Conservation (phyloP, 2,329 filamentous ascomycete genomes). For the Trichoderma pleuroti region DNA sequence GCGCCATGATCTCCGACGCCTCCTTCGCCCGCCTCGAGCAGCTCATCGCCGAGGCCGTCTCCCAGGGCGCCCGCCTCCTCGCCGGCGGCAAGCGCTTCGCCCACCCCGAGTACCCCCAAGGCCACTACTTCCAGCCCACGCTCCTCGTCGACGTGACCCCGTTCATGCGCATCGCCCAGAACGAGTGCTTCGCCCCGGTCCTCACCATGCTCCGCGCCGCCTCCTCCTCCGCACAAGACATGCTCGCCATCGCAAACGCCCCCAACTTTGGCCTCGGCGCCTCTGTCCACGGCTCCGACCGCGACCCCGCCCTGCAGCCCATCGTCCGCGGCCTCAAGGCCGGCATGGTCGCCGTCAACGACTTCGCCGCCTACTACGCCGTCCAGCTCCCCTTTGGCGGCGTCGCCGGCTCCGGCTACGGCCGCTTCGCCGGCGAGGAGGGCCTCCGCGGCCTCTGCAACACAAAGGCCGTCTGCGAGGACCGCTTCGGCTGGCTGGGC, state of each 20-base stretch:
- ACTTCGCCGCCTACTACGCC: slow-evolving; percentile 91
- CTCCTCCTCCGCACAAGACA: slow-evolving; percentile 55
- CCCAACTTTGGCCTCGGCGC: slow-evolving; percentile 83
- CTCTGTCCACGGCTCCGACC: slow-evolving; percentile 75
- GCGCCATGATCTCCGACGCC: slow-evolving; percentile 80
- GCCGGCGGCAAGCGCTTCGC: slow-evolving; percentile 69
- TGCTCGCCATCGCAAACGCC: slow-evolving; percentile 77
- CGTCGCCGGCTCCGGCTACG: slow-evolving; percentile 84
- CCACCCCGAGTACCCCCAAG: slow-evolving; percentile 71
- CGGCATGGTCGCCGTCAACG: slow-evolving; percentile 93
- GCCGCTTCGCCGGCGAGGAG: slow-evolving; percentile 87
- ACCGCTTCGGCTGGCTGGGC: slow-evolving; percentile 61
- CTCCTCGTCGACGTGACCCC: slow-evolving; percentile 85
- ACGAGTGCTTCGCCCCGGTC: slow-evolving; percentile 90
- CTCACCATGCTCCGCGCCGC: slow-evolving; percentile 77
- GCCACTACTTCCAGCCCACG: slow-evolving; percentile 91
- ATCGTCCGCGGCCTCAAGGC: slow-evolving; percentile 69
- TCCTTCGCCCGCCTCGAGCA: slow-evolving; percentile 72
- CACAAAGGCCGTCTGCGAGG: slow-evolving; percentile 78
- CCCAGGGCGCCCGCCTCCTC: slow-evolving; percentile 74
- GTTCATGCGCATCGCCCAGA: slow-evolving; percentile 80
- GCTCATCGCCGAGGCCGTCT: slow-evolving; percentile 74
- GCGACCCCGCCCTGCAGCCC: slow-evolving; percentile 54
- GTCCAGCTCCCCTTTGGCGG: slow-evolving; percentile 94
- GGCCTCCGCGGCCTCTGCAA: slow-evolving; percentile 84